phyloP scores from a whole-genome alignment of 1,284 basidiomycete species.

The Trametes sp. region DNA sequence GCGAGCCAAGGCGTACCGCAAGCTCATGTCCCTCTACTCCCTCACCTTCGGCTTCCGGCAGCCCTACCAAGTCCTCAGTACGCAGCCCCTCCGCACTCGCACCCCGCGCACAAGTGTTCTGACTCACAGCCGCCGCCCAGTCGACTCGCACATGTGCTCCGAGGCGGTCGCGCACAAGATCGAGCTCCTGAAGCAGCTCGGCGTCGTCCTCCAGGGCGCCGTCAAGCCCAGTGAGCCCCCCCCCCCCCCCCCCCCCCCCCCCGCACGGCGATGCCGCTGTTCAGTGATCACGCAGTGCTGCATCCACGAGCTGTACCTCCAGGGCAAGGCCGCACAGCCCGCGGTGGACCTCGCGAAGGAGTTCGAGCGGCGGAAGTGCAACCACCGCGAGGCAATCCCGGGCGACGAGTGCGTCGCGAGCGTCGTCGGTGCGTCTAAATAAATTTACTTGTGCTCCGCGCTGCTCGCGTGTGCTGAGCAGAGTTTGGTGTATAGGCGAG shows the following conservation, averaged over 20 bases:
- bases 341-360: slow-evolving; percentile 89
- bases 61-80: slow-evolving; percentile 90
- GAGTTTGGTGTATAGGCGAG: slow-evolving; percentile 58
- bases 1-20: slow-evolving; percentile 90
- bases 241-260: slow-evolving; percentile 7
- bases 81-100: slow-evolving; percentile 34
- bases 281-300: slow-evolving; percentile 98
- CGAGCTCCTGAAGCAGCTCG: slow-evolving; percentile 79
- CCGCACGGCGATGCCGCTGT: slow-evolving; percentile 50
- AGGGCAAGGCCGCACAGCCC: slow-evolving; percentile 73
- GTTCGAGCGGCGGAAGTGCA: slow-evolving; percentile 94
- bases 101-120: slow-evolving; percentile 13
- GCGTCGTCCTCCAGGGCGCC: slow-evolving; percentile 79
- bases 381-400: slow-evolving; percentile 85
- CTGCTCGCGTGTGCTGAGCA: background rate
- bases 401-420: slow-evolving; percentile 86
- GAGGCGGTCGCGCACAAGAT: slow-evolving; percentile 72
- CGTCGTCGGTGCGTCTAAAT: slow-evolving; percentile 81
- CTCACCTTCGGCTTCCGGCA: slow-evolving; percentile 89
- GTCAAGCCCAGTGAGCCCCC: slow-evolving; percentile 84
- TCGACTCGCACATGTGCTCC: slow-evolving; percentile 87
- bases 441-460: background rate
- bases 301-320: slow-evolving; percentile 88
- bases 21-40: slow-evolving; percentile 89
- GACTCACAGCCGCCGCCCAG: slow-evolving; percentile 47